phyloP scores from a whole-genome alignment of 2,329 filamentous ascomycete genomes.

The Fusarium ambrosium region DNA sequence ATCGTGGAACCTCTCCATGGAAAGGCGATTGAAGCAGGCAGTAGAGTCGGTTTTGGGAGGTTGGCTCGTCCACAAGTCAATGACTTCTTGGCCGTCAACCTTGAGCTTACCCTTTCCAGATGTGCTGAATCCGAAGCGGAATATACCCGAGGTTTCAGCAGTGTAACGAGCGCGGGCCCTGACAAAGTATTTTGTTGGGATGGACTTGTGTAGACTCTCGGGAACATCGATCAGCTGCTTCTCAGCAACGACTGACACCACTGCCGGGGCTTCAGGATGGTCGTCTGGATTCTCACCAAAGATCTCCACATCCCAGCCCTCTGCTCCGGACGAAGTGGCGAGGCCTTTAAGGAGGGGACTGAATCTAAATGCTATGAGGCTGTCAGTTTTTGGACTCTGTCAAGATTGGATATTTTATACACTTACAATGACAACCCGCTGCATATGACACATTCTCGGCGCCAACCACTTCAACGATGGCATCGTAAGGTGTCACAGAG shows the following conservation, averaged over 20 bases:
- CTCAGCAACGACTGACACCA: slow-evolving; percentile 25
- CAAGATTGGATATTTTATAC: rapidly evolving
- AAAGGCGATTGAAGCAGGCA: slow-evolving; percentile 50
- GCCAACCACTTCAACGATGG: slow-evolving; percentile 44
- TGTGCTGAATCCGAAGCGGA: slow-evolving; percentile 51
- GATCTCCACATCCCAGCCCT: slow-evolving; percentile 37
- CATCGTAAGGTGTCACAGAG: slow-evolving; percentile 50
- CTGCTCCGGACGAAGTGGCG: not conserved
- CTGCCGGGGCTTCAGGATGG: not conserved
- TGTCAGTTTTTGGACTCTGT: rapidly evolving
- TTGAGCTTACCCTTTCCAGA: slow-evolving; percentile 53
- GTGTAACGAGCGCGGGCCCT: slow-evolving; percentile 28
- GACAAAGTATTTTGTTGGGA: slow-evolving; percentile 35
- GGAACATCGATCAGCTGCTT: slow-evolving; percentile 39
- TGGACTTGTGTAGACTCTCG: slow-evolving; percentile 27
- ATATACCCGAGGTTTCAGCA: not conserved
- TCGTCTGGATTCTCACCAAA: slow-evolving; percentile 26
- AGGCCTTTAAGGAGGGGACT: slow-evolving; percentile 33
- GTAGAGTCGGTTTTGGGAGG: slow-evolving; percentile 50
- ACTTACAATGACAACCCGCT: slow-evolving; percentile 39
- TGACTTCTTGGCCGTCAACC: slow-evolving; percentile 50
- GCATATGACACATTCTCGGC: slow-evolving; percentile 35
- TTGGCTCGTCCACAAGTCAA: slow-evolving; percentile 51
- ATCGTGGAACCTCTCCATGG: slow-evolving; percentile 37
- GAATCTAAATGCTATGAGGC: slow-evolving; percentile 27